Evolutionary conservation across 371 early-diverging fungal genomes (phyloP).

Genomic region (Lichtheimia ornata): DNA sequence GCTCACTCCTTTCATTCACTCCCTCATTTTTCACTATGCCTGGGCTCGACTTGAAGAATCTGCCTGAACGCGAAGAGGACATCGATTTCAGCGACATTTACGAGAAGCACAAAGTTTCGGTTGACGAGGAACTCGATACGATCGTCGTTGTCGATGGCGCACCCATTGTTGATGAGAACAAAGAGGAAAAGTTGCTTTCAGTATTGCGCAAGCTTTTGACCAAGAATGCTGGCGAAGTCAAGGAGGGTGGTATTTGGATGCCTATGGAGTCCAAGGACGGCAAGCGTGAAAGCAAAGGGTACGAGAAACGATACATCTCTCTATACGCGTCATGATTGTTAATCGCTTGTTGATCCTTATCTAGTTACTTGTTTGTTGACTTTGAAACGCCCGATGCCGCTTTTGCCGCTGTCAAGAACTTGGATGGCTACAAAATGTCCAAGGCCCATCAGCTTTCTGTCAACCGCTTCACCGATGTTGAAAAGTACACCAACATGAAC

Average conservation of each 20-base stretch:
- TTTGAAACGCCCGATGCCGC: conserved; percentile 90
- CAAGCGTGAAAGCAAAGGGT: conserved; percentile 83
- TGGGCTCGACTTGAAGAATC: conserved; percentile 53
- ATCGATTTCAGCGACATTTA: conserved; percentile 93
- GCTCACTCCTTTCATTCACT: too few relatives aligned
- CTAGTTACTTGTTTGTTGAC: conserved; percentile 91
- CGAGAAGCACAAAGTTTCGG: conserved; percentile 66
- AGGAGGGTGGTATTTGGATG: conserved; percentile 85
- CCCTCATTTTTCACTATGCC: conserved; percentile 26
- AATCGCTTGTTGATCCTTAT: not conserved
- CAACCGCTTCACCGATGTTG: conserved; percentile 91
- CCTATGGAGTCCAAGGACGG: conserved; percentile 80
- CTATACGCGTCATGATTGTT: not conserved
- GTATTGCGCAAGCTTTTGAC: conserved; percentile 82
- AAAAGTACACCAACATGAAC: conserved; percentile 71
- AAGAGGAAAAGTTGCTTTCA: conserved; percentile 81
- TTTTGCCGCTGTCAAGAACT: conserved; percentile 72
- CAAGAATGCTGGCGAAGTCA: conserved; percentile 76
- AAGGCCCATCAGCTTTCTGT: conserved; percentile 82
- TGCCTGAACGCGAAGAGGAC: conserved; percentile 67
- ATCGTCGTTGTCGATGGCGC: conserved; percentile 92
- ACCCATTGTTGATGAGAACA: conserved; percentile 86
- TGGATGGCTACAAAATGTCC: conserved; percentile 83
- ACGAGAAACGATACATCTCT: conserved; percentile 8
- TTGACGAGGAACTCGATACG: conserved; percentile 78